Base-by-base conservation (phyloP, 1,139 yeast genomes). In the Suzukiozyma palmioleophila region DNA sequence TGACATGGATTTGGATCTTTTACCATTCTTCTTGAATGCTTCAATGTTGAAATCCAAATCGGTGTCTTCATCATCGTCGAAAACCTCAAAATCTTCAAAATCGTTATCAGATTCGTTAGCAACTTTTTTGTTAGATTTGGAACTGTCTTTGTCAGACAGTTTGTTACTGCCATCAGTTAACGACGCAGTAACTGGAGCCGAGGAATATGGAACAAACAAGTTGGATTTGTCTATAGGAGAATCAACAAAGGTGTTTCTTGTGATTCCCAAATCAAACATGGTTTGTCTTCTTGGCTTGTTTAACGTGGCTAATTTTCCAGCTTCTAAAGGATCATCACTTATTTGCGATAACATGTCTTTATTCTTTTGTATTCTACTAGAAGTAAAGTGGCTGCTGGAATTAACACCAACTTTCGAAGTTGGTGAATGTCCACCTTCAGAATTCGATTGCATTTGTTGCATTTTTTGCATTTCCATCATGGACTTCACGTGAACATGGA, bases 131-230 rank as follows among this genome's bases (percentile, higher is more conserved):
- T 45, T 44, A 31, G 39, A 38, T 12, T 35, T 37, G 32, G 25
- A 33, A 18, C 30, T 33, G 28, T 26, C 33, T 8, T 34, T 21
- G 26, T 45, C 28, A 14, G 32, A 35, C 25, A 40, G 41, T 38
- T 52, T 43, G 40, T 28, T 16, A 30, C 9, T 13, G 26, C 13
- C 11, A 26, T 57, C 64, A 33, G 57, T 56, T 43, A 81, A 60
- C 1, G 84, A 77, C 13, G 88, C 88, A 25, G 90, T 80, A 2
- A 84, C 90, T 1, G 92, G 92, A 18, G 90, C 88, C 26, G 83
- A 74, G 32, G 80, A 69, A 51, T 83, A 83, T 8, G 90, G 92
- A 43, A 83, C 81, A 43, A 79, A 73, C 48, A 79, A 62, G 49
- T 77, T 75, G 9, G 80, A 67, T 40, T 72, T 64, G 48, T 79